Evolutionary conservation across 768 basidiomycete species (phyloP), one percentile per base, ranked within the genome.

Genomic region (Leccinum barrowsii): DNA sequence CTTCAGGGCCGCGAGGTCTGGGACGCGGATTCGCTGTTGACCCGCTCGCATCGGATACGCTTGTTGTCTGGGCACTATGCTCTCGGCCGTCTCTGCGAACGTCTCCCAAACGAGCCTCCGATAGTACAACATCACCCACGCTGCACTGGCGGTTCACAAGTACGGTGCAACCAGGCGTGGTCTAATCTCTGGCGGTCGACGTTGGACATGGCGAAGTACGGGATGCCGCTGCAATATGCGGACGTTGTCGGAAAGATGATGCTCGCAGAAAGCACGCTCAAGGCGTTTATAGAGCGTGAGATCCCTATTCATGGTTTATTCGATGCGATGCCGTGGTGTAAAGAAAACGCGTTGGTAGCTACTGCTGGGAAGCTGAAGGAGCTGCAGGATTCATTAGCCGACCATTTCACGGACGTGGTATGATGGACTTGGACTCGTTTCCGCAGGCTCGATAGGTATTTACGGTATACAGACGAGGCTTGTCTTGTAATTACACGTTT

Each of bases 61-160:
- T 70, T 85, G 42, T 68, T 84, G 7, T 81, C 80, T 24, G 83
- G 83, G 15, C 77, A 80, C 64, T 80, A 84, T 64, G 75, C 76
- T 35, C 75, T 84, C 24, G 73, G 74, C 5, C 74, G 76, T 56
- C 67, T 78, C 30, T 78, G 78, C 73, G 77, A 80, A 50, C 70
- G 73, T 17, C 73, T 83, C 7, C 75, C 78, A 5, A 65, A 60
- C 47, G 74, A 71, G 30, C 73, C 81, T 12, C 83, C 82, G 17
- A 56, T 64, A 34, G 65, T 83, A 28, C 67, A 70, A 48, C 82
- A 83, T 62, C 72, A 70, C 50, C 68, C 71, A 21, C 70, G 77
- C 24, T 82, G 82, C 63, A 69, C 69, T 8, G 71, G 71, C 1
- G 65, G 73, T 34, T 70, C 70, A 17, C 72, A 75, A 61, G 74